These are phyloP conservation scores for Mollisia scopiformis DNA, from an alignment of 2,329 filamentous ascomycete genomes.

Conservation along the genomic window DNA sequence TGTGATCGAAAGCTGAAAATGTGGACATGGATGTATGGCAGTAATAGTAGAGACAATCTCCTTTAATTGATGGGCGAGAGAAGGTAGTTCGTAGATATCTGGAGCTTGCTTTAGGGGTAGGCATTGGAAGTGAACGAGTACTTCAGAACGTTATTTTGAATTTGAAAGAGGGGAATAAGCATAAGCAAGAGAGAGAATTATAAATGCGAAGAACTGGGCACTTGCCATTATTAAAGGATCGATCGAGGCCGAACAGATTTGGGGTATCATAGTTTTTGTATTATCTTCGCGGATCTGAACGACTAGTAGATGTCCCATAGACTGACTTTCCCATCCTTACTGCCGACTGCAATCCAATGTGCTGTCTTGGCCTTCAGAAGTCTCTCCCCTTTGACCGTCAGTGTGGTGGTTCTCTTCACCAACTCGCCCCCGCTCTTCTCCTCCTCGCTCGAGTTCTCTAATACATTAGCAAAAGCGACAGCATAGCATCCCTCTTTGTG, in stretches of 20 bases:
- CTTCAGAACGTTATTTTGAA: too few species aligned
- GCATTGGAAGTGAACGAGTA: too few species aligned
- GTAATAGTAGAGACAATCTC: too few species aligned
- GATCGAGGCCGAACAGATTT: neutral
- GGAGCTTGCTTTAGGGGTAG: too few species aligned
- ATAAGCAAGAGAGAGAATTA: too few species aligned
- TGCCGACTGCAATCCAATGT: conserved; percentile 89
- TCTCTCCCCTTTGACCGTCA: conserved; percentile 65
- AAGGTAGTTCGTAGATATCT: too few species aligned
- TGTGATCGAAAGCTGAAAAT: too few species aligned
- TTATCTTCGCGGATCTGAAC: neutral
- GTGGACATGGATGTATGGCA: too few species aligned
- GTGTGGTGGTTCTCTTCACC: conserved; percentile 32
- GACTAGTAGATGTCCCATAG: conserved; percentile 84
- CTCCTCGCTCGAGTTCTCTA: conserved; percentile 10
- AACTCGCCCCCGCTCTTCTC: conserved; percentile 14
- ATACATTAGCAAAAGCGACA: conserved; percentile 67
- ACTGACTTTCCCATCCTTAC: conserved; percentile 94
- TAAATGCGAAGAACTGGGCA: too few species aligned
- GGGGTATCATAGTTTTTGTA: neutral
- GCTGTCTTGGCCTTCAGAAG: conserved; percentile 66
- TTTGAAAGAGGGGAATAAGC: too few species aligned
- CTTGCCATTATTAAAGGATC: neutral
- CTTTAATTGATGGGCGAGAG: too few species aligned
- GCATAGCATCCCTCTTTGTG: conserved; percentile 88